Base-by-base conservation (phyloP, 306 rosid species). In the Prunus armeniaca region DNA sequence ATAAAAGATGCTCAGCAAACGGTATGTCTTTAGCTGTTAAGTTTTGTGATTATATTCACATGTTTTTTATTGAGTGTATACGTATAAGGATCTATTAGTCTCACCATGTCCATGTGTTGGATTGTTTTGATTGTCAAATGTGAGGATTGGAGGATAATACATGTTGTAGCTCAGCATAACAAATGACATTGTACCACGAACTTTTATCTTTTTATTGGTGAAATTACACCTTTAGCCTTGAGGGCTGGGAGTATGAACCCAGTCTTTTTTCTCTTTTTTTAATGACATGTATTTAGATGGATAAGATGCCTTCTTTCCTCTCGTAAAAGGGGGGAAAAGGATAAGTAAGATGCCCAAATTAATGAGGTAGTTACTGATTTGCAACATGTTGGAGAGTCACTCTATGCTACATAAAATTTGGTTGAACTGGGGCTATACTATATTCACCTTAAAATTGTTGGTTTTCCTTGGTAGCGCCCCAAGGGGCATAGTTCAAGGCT, bases 1-100 rank as follows among this genome's bases (percentile, higher is more conserved):
- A 86, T 92, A 27, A 96, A 91, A 87, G 99, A 96, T 79, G 97
- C 99, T 79, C 97, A 96, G 74, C 97, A 96, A 87, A 96, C 99
- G 54, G 99, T 95, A 87, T 63, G 90, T 86, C 64, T 73, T 68
- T 52, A 57, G 65, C 82, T 22, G 78, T 58, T 74, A 43, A 52
- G 69, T 9, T 19, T 7, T 27, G 32, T 67, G 25, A 20, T 49
- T 6, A 20, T 24, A 30, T 20, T 46, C 52, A n/a, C 57, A 12
- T 34, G 32, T 50, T 73, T 19, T 5, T 3, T 75, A 63, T 57
- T 34, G 63, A 56, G 52, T 51, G 12, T 50, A 51, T 61, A 34
- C 24, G 17, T 25, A 70, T 27, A 19, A 43, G 38, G 47, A 19
- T 57, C 30, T 19, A 28, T 76, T 77, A 18, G 61, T 11, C 32